phyloP scores from a whole-genome alignment of 371 early-diverging fungal species.

The Actinomortierella wolfii region DNA sequence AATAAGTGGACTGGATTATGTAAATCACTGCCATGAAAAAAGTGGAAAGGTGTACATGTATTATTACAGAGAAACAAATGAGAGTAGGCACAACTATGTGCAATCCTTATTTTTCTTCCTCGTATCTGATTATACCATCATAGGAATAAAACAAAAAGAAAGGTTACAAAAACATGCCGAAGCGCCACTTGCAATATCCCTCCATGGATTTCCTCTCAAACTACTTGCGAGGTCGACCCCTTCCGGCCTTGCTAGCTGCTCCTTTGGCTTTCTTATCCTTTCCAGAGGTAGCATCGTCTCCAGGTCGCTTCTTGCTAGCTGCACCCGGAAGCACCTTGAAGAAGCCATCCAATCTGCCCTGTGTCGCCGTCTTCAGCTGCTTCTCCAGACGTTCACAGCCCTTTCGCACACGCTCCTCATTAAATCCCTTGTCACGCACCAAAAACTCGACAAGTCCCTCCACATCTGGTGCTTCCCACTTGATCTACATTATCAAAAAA shows the following conservation, averaged over 20 bases:
- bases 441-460: conserved; percentile 92
- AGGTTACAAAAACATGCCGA: too few species aligned
- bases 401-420: conserved; percentile 91
- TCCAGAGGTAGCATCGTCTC: conserved; percentile 22
- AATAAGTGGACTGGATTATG: too few species aligned
- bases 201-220: neutral
- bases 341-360: conserved; percentile 92
- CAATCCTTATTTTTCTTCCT: too few species aligned
- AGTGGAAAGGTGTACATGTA: too few species aligned
- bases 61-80: too few species aligned
- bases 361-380: conserved; percentile 75
- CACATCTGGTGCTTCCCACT: conserved; percentile 89
- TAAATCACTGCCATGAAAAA: too few species aligned
- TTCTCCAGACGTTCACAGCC: conserved; percentile 85
- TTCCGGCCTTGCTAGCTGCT: conserved; percentile 20
- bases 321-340: conserved; percentile 62
- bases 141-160: too few species aligned
- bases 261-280: conserved; percentile 34
- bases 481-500: conserved; percentile 54
- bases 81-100: too few species aligned
- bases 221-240: conserved; percentile 37
- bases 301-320: conserved; percentile 35
- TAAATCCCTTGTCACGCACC: conserved; percentile 96
- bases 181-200: too few species aligned
- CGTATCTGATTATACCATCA: too few species aligned